phyloP scores from a whole-genome alignment of 768 basidiomycete genomes.

The Lentinula sp. region DNA sequence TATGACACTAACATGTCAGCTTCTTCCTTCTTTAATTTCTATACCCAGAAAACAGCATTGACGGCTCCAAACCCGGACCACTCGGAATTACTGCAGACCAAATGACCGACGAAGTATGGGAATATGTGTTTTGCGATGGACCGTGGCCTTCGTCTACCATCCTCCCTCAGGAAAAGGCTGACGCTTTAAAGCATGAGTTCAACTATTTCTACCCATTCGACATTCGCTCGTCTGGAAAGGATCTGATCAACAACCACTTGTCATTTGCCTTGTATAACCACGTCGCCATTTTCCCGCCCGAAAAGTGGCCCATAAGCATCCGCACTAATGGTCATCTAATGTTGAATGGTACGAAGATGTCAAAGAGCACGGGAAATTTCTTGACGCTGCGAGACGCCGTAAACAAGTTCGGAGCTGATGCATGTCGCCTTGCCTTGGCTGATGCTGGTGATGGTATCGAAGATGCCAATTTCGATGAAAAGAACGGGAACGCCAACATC shows the following conservation, averaged over 20 bases:
- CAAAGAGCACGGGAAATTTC: constrained; percentile 93
- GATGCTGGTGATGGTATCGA: constrained; percentile 97
- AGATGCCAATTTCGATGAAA: constrained; percentile 99
- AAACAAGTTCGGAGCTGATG: constrained; percentile 95
- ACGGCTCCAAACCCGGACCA: constrained; percentile 74
- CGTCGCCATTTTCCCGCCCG: constrained; percentile 86
- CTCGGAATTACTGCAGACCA: constrained; percentile 84
- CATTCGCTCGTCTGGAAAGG: constrained; percentile 96
- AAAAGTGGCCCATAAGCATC: constrained; percentile 89
- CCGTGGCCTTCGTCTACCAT: constrained; percentile 66
- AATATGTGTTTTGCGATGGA: constrained; percentile 80
- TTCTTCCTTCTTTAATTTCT: constrained; percentile 8
- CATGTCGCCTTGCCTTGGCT: constrained; percentile 85
- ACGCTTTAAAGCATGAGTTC: constrained; percentile 85
- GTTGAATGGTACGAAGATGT: constrained; percentile 99
- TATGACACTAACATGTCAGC: constrained; percentile 24
- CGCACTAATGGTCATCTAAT: constrained; percentile 95
- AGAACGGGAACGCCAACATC: constrained; percentile 95
- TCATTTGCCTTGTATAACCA: constrained; percentile 95
- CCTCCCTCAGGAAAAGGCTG: constrained; percentile 69
- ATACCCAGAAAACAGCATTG: constrained; percentile 55
- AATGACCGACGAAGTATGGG: constrained; percentile 98
- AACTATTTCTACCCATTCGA: constrained; percentile 98
- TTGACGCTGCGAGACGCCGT: constrained; percentile 86
- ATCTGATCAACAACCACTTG: constrained; percentile 91